A percentile compares a stretch with the other conserved stretches of the same genome.
Evolutionary conservation across 2,329 filamentous ascomycete genomes (phyloP).

Genomic region (Fusarium foetens): DNA sequence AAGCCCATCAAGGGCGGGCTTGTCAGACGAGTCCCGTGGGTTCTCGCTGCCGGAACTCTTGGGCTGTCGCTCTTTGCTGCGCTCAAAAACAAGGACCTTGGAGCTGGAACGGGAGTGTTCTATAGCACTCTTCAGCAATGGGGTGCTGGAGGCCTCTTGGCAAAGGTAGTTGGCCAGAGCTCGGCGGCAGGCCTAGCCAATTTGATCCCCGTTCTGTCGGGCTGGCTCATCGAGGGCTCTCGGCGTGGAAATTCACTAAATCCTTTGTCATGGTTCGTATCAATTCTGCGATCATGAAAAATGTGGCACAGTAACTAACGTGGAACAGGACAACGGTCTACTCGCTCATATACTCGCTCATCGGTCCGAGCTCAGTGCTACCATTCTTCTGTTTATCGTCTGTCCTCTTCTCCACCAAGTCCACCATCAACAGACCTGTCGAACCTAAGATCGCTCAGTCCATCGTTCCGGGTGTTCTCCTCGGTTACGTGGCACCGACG

Average conservation of each 20-base stretch:
- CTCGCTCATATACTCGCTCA: background rate
- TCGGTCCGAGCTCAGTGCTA: background rate
- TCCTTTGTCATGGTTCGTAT: background rate
- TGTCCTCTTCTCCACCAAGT: background rate
- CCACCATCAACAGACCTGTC: background rate
- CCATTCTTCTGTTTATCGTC: background rate
- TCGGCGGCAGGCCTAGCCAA: fast-evolving
- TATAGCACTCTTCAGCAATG: fast-evolving
- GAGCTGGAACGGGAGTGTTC: fast-evolving
- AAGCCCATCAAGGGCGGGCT: background rate
- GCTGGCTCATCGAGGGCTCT: background rate
- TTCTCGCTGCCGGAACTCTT: background rate
- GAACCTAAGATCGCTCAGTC: background rate
- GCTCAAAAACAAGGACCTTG: fast-evolving
- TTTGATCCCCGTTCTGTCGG: fast-evolving
- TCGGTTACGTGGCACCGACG: background rate
- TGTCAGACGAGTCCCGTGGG: background rate
- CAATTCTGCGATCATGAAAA: fast-evolving
- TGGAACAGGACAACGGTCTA: fast-evolving
- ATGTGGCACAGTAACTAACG: background rate
- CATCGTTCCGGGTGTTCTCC: background rate
- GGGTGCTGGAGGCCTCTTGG: background rate
- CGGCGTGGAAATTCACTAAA: background rate
- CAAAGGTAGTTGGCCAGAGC: fast-evolving
- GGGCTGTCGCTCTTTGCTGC: background rate